Base-by-base conservation (phyloP, 2,329 filamentous ascomycete genomes). In the Colletotrichum chrysophilum region DNA sequence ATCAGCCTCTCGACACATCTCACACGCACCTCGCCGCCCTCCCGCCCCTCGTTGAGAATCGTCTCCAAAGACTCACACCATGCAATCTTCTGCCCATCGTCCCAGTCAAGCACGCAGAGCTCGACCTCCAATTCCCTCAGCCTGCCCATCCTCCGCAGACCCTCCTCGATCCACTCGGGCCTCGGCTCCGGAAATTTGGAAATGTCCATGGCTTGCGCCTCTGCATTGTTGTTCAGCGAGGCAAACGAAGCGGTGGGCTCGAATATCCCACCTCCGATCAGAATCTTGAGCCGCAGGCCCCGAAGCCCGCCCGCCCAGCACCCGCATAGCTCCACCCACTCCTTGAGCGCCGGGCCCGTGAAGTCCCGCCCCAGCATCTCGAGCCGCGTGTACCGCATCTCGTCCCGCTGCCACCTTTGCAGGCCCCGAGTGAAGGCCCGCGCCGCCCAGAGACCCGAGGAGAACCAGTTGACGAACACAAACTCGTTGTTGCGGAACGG, bases 401-500 rank as follows among this genome's bases (percentile, higher is more conserved):
- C 76, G n/a, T 78, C 78, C 5, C 81, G 80, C 82, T 90, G 88
- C 88, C 88, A 89, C 4, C 81, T 77, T 38, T 71, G 69, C 28
- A 87, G 78, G 4, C 78, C 78, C 16, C 80, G 76, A 3, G 83
- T 81, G 70, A 88, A 86, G 1, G 81, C 80, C 10, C 83, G 78
- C 0, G 87, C 87, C 1, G 86, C 83, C 78, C 84, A 84, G 5
- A 88, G 78, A 0, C 87, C 88, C 16, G 86, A 87, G 14, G 85
- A 82, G 79, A 88, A 88, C 85, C 86, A 87, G 58, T 86, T 86
- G 48, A 85, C 81, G 75, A 88, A 89, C 28, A 84, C 83, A 73
- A 89, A 89, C 67, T 88, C 87, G 79, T 87, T 88, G 26, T 79
- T 74, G 9, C 79, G 77, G 77, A 88, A 88, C 4, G 88, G 86